A percentile compares a stretch with the other conserved stretches of the same genome.
Evolutionary conservation across 495 filamentous ascomycete genomes (phyloP).

Genomic region (Tetracladium setigerum): DNA sequence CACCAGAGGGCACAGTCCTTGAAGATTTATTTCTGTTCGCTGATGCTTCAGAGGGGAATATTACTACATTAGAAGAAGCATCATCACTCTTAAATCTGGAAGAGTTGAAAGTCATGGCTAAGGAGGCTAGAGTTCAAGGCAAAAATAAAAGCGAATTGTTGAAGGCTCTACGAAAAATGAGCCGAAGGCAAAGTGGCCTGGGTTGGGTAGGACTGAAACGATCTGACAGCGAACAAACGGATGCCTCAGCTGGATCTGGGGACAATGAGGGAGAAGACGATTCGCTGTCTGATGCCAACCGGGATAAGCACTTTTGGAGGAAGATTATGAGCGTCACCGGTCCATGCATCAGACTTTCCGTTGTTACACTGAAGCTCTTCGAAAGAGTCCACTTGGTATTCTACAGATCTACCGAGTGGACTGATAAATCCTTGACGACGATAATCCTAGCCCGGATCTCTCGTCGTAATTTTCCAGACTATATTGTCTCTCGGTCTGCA

Average conservation of each 20-base stretch:
- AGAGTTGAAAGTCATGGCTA: constrained; percentile 78
- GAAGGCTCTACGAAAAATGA: constrained; percentile 59
- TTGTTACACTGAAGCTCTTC: constrained; percentile 71
- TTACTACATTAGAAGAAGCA: constrained; percentile 79
- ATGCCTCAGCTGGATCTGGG: constrained; percentile 7
- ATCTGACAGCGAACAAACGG: constrained; percentile 32
- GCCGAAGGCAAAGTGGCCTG: constrained; percentile 65
- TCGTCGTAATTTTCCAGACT: constrained; percentile 79
- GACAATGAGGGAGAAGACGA: constrained; percentile 18
- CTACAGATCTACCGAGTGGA: constrained; percentile 94
- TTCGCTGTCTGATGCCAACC: constrained; percentile 25
- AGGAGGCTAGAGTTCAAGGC: constrained; percentile 78
- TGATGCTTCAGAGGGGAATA: constrained; percentile 61
- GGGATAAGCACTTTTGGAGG: constrained; percentile 54
- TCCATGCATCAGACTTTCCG: constrained; percentile 72
- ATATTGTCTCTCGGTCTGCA: constrained; percentile 81
- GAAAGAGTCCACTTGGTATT: constrained; percentile 93
- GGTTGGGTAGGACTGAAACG: constrained; percentile 50
- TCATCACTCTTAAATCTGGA: constrained; percentile 73
- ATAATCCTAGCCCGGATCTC: constrained; percentile 90
- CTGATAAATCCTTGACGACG: constrained; percentile 90
- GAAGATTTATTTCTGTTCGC: constrained; percentile 62
- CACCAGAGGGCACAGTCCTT: constrained; percentile 40
- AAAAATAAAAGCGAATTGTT: constrained; percentile 84
- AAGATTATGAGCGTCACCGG: constrained; percentile 81